Conservation (phyloP, 164 flowering plant species). For the Liquidambar formosana region DNA sequence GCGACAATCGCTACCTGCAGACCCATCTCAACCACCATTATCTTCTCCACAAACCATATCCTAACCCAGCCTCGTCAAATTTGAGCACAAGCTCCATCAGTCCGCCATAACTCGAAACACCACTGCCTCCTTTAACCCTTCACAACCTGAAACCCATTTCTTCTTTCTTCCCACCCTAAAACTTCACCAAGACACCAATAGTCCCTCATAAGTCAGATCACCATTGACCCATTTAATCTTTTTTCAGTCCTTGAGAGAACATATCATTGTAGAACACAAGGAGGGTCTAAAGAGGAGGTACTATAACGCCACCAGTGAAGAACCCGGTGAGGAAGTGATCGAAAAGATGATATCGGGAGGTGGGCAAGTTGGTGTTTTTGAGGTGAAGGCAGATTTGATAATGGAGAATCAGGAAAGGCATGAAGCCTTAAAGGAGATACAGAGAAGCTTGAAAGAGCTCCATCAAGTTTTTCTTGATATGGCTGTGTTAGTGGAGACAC, state of each 20-base stretch:
- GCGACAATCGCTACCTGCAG: too few relatives aligned
- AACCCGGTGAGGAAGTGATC: conserved; percentile 25
- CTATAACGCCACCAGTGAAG: conserved; percentile 23
- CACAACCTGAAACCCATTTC: too few relatives aligned
- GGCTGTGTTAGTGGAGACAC: conserved; percentile 44
- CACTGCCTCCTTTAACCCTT: too few relatives aligned
- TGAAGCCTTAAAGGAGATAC: conserved; percentile 37
- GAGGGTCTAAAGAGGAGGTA: conserved; percentile 28
- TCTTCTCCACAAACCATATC: too few relatives aligned
- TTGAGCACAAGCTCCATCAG: too few relatives aligned
- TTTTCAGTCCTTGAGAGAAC: conserved; percentile 26
- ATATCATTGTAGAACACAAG: conserved; percentile 24
- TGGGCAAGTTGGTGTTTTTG: conserved; percentile 16
- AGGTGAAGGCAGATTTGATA: conserved; percentile 15
- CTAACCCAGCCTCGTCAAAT: too few relatives aligned
- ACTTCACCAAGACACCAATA: too few relatives aligned
- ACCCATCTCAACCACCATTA: too few relatives aligned
- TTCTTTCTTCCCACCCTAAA: too few relatives aligned
- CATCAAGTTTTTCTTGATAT: conserved; percentile 44
- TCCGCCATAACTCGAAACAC: too few relatives aligned
- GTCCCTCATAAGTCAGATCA: too few relatives aligned
- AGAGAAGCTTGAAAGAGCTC: conserved; percentile 35
- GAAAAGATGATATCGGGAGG: conserved; percentile 24
- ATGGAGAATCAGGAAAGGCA: conserved; percentile 36
- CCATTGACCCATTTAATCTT: too few relatives aligned